Percentiles rank a stretch among this genome's conserved stretches.
These are phyloP conservation scores for Saturnispora zaruensis DNA, from an alignment of 805 yeast species.

Conservation along the genomic window DNA sequence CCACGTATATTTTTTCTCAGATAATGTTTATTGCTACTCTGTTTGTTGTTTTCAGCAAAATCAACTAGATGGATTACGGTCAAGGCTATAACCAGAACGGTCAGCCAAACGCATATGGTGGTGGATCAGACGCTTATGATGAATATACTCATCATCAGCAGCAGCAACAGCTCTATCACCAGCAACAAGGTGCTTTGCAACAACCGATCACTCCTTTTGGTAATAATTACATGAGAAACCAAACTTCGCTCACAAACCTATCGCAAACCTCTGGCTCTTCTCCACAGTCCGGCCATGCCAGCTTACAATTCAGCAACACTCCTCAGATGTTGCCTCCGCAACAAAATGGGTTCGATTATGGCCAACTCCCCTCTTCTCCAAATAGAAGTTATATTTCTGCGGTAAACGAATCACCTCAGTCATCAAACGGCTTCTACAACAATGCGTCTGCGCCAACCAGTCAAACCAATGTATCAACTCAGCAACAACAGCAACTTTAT, in stretches of 20 bases:
- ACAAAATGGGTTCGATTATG: not conserved
- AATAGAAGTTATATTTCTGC: not conserved
- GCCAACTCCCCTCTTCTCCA: not conserved
- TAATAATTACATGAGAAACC: slow-evolving; percentile 22
- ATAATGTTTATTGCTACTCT: not conserved
- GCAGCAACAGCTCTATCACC: slow-evolving; percentile 15
- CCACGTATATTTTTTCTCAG: not conserved
- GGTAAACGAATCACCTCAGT: not conserved
- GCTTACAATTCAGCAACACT: not conserved
- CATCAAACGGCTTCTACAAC: not conserved
- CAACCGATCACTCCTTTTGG: slow-evolving; percentile 23
- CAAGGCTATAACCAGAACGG: not conserved
- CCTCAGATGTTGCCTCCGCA: not conserved
- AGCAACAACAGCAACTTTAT: slow-evolving; percentile 27
- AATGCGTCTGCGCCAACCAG: not conserved
- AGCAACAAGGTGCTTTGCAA: slow-evolving; percentile 22
- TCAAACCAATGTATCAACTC: slow-evolving; percentile 10
- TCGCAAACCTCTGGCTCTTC: slow-evolving; percentile 1
- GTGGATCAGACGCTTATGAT: not conserved
- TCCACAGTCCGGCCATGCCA: not conserved
- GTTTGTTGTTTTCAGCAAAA: not conserved
- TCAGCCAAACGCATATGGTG: not conserved
- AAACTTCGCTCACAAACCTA: not conserved
- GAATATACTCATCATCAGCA: slow-evolving; percentile 2
- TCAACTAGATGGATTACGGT: not conserved